Evolutionary conservation across 768 basidiomycete genomes (phyloP), one percentile per base, ranked within the genome.

Genomic region (Mycena indigotica): DNA sequence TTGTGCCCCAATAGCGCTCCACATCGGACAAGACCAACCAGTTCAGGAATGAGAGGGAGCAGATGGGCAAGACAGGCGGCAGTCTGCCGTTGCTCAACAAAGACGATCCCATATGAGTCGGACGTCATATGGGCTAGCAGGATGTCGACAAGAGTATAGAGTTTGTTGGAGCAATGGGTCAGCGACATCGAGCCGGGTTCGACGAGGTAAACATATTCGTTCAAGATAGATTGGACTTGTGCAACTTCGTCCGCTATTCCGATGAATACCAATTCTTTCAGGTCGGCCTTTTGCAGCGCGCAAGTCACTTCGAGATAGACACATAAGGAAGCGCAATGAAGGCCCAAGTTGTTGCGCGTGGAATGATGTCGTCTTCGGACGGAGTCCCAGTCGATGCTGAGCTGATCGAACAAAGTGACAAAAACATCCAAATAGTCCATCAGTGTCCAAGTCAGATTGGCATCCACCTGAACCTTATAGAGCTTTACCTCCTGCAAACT

Each of bases 1-100:
- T 88, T 87, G 55, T 91, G 85, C 0, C 94, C 92, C 4, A 93
- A 84, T 40, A 94, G 77, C 56, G 84, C 82, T 0, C 79, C 86
- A 48, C 85, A 83, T 5, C 77, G 76, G 52, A 94, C 77, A 63
- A 80, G 76, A 2, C 77, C 81, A 56, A 75, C 73, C 13, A 93
- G 71, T 39, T 80, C 78, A 0, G 87, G 80, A 2, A 92, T 77
- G 28, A 76, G 78, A 1, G 82, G 77, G 3, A 96, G 75, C 28
- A 93, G 69, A 64, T 75, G 82, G 2, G 88, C 81, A 15, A 96
- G 78, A 45, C 84, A 84, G 17, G 81, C 75, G 2, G 93, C 93
- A 16, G 89, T 80, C 62, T 93, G 91, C 10, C 93, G 82, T 67
- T 93, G 91, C 58, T 93, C 86, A 17, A 93, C 92, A 68, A 96